Evolutionary conservation across 148 eudicot species (phyloP), one percentile per base, ranked within the genome.

Genomic region (Cornus kousa): DNA sequence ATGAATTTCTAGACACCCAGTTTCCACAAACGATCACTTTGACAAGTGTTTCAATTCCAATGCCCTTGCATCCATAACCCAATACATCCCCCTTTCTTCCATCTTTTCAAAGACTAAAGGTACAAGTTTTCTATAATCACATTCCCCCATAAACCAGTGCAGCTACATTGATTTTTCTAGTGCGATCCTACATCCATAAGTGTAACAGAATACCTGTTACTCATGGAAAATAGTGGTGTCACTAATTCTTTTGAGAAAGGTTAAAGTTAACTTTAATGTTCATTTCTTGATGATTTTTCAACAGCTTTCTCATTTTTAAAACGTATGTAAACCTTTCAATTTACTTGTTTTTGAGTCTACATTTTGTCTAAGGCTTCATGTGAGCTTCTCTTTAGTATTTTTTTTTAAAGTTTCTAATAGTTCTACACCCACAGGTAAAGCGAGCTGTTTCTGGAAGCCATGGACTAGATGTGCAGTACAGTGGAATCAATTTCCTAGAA

Each of bases 401-500:
- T 70, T 3, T 35, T 65, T 64, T 50, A 24, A 43, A 32, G 24
- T 62, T 35, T 64, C 48, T 43, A 40, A 75, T 37, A 22, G 53
- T 33, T 65, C 71, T 76, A 9, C 40, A 43, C 17, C 71, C 81
- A 74, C 92, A 97, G 99, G 90, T 94, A 82, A 92, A 88, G 80
- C 90, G 87, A 77, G 94, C 99, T 77, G 80, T 90, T 40, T 75
- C 79, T 68, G 94, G 95, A 67, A 80, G 80, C 87, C 97, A 87
- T 79, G 91, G 95, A 72, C 84, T 87, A 46, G 93, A 88, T 80
- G 88, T 92, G 81, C 99, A 97, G 85, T 92, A 79, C 85, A 78
- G 79, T 75, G 99, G 97, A 67, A 90, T 97, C 65, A 88, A 83
- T 86, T 89, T 97, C 85, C 86, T 97, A 80, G 99, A 94, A 79